Evolutionary conservation across 2,329 filamentous ascomycete species (phyloP), one percentile per base, ranked within the genome.

Genomic region (Ophiocordyceps camponoti-rufipedis): DNA sequence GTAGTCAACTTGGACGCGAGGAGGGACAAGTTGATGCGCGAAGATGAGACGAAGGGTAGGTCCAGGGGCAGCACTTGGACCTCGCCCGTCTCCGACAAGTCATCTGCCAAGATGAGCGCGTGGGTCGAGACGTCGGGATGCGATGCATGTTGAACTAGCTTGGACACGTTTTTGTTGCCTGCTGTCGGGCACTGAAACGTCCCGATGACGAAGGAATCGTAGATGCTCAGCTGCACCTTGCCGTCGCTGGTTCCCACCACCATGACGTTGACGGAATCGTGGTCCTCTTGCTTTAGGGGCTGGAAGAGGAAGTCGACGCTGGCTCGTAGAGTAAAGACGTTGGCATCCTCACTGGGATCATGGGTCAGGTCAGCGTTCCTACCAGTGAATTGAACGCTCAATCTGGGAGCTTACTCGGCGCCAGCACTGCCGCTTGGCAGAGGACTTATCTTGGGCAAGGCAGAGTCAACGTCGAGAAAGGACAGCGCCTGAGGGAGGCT

Each of bases 1-100:
- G 85, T 84, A 0, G 88, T 93, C 5, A 86, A 82, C 55, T 93
- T 94, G 14, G 82, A 86, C 1, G 88, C 82, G 12, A 96, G 70
- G 5, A 94, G 70, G 28, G 88, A 85, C 2, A 96, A 67, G 55
- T 93, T 85, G 46, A 87, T 76, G 3, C 84, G 84, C 2, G 80
- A 81, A 13, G 80, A 80, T 3, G 80, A 78, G 43, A 94, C 76
- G 55, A 94, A 93, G 0, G 80, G 77, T n/a, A 94, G 67, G 53
- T 93, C 85, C 58, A 94, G 75, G 1, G 83, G 83, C 0, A 88
- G 67, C n/a, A 89, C 63, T 48, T 76, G 56, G 2, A 66, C 54
- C 6, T 65, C 59, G 14, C 59, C 50, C 5, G 60, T 55, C 13
- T 55, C 54, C 8, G 50, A 48, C 5, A 50, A 44, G 28, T 66